phyloP scores from a whole-genome alignment of 1,284 basidiomycete species.

The Porodaedalea pini region DNA sequence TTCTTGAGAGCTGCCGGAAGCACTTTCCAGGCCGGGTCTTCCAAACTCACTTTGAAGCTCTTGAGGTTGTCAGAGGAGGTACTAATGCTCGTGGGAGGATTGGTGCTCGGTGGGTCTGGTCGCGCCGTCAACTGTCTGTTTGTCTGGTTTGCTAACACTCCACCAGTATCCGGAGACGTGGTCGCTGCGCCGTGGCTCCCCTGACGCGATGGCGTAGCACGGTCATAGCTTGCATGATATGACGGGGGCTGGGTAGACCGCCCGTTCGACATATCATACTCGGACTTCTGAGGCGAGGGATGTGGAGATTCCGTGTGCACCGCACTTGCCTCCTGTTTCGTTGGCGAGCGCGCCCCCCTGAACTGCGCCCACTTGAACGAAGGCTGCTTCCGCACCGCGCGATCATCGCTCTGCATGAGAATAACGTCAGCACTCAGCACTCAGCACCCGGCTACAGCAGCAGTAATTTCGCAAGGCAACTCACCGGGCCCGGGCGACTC shows the following conservation, averaged over 20 bases:
- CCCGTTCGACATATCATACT: constrained; percentile 55
- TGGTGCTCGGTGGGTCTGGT: constrained; percentile 21
- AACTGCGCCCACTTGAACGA: constrained; percentile 83
- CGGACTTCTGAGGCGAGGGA: constrained; percentile 68
- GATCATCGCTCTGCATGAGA: constrained; percentile 43
- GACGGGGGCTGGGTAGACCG: constrained; percentile 29
- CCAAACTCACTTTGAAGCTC: constrained; percentile 87
- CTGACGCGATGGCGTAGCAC: constrained; percentile 14
- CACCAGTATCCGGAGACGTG: constrained; percentile 21
- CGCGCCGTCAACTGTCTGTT: constrained; percentile 29
- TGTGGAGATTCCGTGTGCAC: constrained; percentile 60
- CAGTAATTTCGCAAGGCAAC: constrained; percentile 11
- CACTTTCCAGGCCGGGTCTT: constrained; percentile 98
- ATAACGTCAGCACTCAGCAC: constrained; percentile 5
- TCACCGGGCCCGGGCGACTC: constrained; percentile 34
- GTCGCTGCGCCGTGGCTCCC: constrained; percentile 10
- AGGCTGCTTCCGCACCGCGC: constrained; percentile 58
- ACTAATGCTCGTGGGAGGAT: constrained; percentile 22
- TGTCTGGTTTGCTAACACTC: constrained; percentile 25
- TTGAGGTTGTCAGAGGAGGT: constrained; percentile 71
- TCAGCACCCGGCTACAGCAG: neutral
- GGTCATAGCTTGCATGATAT: constrained; percentile 28
- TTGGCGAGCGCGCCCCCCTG: constrained; percentile 71
- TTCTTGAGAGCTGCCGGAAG: constrained; percentile 97
- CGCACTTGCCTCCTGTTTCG: constrained; percentile 53